Conservation (phyloP, 805 yeast species). For the Ogataea nonfermentans region DNA sequence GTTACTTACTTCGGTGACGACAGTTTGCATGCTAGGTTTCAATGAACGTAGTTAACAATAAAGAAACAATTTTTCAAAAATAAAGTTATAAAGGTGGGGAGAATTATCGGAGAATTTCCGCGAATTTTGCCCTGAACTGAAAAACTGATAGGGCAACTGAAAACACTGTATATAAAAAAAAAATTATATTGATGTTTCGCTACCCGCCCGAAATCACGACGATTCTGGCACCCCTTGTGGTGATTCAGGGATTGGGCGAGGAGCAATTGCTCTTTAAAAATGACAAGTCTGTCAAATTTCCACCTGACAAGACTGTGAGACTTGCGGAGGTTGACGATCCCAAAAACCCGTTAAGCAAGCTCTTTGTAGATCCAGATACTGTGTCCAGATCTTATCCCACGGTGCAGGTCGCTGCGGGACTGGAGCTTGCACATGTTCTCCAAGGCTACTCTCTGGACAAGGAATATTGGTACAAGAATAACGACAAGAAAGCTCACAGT, state of each 20-base stretch:
- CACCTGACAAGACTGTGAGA: conserved; percentile 13
- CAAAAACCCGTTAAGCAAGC: conserved; percentile 10
- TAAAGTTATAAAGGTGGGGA: too few relatives aligned
- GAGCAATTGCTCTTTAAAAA: conserved; percentile 13
- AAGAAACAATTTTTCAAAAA: not conserved
- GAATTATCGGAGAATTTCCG: too few relatives aligned
- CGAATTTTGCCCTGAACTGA: too few relatives aligned
- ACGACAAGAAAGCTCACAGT: conserved; percentile 18
- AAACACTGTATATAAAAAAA: not conserved
- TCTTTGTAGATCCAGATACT: conserved; percentile 6
- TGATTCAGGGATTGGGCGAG: conserved; percentile 42
- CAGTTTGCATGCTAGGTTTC: conserved; percentile 2
- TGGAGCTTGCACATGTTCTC: conserved; percentile 33
- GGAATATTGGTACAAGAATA: conserved; percentile 20
- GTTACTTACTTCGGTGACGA: conserved; percentile 10
- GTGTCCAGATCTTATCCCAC: conserved; percentile 21
- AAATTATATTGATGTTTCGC: conserved; percentile 34
- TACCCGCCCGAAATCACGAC: conserved; percentile 36
- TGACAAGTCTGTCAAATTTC: not conserved
- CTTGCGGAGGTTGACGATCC: conserved; percentile 3
- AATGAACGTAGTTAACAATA: not conserved
- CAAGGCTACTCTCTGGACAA: conserved; percentile 29
- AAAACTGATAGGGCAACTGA: not conserved
- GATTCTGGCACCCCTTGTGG: conserved; percentile 39
- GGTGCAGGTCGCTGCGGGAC: conserved; percentile 28